Percentiles rank a stretch among this genome's conserved stretches.
phyloP scores from a whole-genome alignment of 176 grass and related monocot species.

The Eremochloa ophiuroides region DNA sequence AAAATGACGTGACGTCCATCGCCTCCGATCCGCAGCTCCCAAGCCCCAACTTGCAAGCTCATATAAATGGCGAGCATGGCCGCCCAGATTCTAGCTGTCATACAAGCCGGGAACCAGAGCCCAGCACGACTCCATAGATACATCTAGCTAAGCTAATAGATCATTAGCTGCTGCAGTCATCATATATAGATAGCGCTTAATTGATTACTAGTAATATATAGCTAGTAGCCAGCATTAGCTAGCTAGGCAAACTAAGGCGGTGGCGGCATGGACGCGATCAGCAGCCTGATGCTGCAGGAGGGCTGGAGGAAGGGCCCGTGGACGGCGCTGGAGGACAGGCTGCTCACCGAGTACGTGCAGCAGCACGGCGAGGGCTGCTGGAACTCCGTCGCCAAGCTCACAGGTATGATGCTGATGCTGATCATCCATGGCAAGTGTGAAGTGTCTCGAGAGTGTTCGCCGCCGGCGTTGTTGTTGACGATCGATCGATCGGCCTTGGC shows the following conservation, averaged over 20 bases:
- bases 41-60: slow-evolving; percentile 14
- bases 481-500: neutral
- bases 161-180: neutral
- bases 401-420: slow-evolving; percentile 28
- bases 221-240: neutral
- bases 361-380: slow-evolving; percentile 91
- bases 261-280: slow-evolving; percentile 24
- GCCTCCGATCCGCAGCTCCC: neutral
- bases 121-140: neutral
- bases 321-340: slow-evolving; percentile 81
- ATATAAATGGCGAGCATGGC: slow-evolving; percentile 55
- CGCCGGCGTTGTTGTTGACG: neutral
- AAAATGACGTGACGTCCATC: slow-evolving; percentile 44
- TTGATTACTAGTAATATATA: neutral
- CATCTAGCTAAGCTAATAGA: too few relatives aligned
- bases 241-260: neutral
- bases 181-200: neutral
- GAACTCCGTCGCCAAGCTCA: slow-evolving; percentile 90
- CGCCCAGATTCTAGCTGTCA: slow-evolving; percentile 56
- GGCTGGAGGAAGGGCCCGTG: slow-evolving; percentile 86
- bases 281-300: slow-evolving; percentile 39
- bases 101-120: slow-evolving; percentile 41
- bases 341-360: slow-evolving; percentile 78
- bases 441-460: neutral
- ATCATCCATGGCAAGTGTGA: neutral